These are phyloP conservation scores for Lojkania enalia DNA, from an alignment of 2,329 filamentous ascomycete genomes.

Conservation along the genomic window DNA sequence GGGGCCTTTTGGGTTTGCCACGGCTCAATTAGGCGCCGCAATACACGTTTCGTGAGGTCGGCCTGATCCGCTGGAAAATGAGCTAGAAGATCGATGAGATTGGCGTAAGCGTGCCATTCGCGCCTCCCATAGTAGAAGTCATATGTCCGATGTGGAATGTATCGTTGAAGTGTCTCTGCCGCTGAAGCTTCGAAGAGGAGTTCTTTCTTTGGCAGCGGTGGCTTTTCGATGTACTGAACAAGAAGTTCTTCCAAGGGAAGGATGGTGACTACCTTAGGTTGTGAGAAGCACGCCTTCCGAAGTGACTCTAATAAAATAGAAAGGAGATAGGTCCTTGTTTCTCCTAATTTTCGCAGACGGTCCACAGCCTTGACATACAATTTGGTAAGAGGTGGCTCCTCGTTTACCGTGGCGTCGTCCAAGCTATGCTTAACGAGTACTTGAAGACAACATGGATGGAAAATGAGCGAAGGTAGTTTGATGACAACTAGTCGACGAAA, in stretches of 20 bases:
- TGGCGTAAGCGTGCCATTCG: slow-evolving; percentile 50
- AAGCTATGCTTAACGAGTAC: slow-evolving; percentile 15
- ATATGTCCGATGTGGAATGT: slow-evolving; percentile 41
- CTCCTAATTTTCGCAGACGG: slow-evolving; percentile 32
- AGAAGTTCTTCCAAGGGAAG: slow-evolving; percentile 47
- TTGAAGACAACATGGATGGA: slow-evolving; percentile 39
- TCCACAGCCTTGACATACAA: slow-evolving; percentile 30
- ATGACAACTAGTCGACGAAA: slow-evolving; percentile 48
- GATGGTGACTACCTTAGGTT: slow-evolving; percentile 31
- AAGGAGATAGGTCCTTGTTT: slow-evolving; percentile 41
- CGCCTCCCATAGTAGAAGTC: slow-evolving; percentile 50
- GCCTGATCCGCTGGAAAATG: slow-evolving; percentile 39
- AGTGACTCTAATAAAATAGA: slow-evolving; percentile 35
- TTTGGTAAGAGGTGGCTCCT: slow-evolving; percentile 10
- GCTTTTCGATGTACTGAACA: slow-evolving; percentile 44
- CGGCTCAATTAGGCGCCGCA: slow-evolving; percentile 44
- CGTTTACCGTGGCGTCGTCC: not conserved
- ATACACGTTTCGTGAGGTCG: slow-evolving; percentile 28
- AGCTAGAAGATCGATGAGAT: slow-evolving; percentile 50
- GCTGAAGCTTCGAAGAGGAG: slow-evolving; percentile 51
- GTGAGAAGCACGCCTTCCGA: slow-evolving; percentile 32
- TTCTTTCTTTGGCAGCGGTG: slow-evolving; percentile 49
- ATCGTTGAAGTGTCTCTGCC: slow-evolving; percentile 35
- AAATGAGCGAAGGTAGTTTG: slow-evolving; percentile 42
- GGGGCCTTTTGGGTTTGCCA: slow-evolving; percentile 51